phyloP scores from a whole-genome alignment of 257 asterid species.

The Solanum gandarillasii region DNA sequence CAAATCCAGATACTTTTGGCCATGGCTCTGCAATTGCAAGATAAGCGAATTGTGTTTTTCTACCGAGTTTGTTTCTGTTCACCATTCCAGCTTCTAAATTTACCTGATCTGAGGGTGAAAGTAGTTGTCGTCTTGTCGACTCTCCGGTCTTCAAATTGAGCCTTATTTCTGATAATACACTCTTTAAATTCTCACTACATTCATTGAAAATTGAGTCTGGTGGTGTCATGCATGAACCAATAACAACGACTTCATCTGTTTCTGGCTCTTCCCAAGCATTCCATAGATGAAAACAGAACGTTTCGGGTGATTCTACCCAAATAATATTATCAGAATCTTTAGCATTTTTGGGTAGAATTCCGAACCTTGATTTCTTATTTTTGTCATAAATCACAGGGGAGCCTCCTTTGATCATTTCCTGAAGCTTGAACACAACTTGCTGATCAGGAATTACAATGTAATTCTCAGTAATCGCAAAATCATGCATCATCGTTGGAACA shows the following conservation, averaged over 20 bases:
- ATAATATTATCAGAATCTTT: conserved; percentile 9
- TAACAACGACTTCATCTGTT: conserved; percentile 46
- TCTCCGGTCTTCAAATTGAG: conserved; percentile 44
- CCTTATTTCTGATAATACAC: conserved; percentile 48
- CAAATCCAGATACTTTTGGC: conserved; percentile 69
- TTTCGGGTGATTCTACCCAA: conserved; percentile 48
- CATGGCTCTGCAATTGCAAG: conserved; percentile 73
- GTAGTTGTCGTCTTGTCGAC: conserved; percentile 24
- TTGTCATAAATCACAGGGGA: conserved; percentile 60
- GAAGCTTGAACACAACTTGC: conserved; percentile 65
- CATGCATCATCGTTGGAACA: conserved; percentile 67
- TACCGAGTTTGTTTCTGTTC: conserved; percentile 42
- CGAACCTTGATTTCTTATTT: conserved; percentile 46
- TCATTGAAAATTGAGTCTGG: conserved; percentile 73
- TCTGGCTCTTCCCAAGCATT: conserved; percentile 78
- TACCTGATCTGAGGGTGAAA: conserved; percentile 20
- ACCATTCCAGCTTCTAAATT: conserved; percentile 77
- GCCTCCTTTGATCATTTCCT: conserved; percentile 57
- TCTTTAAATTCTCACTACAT: conserved; percentile 28
- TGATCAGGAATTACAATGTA: conserved; percentile 58
- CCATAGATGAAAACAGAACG: conserved; percentile 67
- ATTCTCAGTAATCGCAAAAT: conserved; percentile 63
- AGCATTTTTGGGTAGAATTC: conserved; percentile 36
- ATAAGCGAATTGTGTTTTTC: conserved; percentile 44
- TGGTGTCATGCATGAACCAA: conserved; percentile 84